These are phyloP conservation scores for Leccinum barrowsii DNA, from an alignment of 768 basidiomycete genomes.

Conservation along the genomic window DNA sequence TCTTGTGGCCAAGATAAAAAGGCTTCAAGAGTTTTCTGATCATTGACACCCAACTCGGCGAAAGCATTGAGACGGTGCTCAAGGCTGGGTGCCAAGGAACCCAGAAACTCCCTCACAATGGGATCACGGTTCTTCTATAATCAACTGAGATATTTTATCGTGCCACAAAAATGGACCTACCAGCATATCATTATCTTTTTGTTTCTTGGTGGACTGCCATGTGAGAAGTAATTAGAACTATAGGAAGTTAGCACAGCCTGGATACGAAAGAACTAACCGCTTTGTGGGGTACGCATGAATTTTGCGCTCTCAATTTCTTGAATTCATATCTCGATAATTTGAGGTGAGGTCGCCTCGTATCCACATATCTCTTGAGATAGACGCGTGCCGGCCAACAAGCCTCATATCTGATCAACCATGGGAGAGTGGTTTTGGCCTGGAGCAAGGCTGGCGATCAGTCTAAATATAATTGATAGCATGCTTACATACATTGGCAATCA, in stretches of 20 bases:
- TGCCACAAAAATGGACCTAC: conserved; percentile 6
- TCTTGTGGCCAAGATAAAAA: conserved; percentile 24
- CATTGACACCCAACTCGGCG: conserved; percentile 20
- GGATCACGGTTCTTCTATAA: background rate
- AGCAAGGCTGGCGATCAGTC: background rate
- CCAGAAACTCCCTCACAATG: conserved; percentile 15
- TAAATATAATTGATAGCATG: background rate
- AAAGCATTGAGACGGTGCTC: conserved; percentile 19
- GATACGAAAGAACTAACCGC: background rate
- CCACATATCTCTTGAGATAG: conserved; percentile 20
- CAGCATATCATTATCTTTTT: background rate
- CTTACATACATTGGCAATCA: conserved; percentile 7
- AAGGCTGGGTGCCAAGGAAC: conserved; percentile 21
- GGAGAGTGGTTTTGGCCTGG: conserved; percentile 9
- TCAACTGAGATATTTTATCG: background rate
- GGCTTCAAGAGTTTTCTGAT: conserved; percentile 16
- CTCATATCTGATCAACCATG: conserved; percentile 21
- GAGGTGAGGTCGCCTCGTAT: conserved; percentile 3
- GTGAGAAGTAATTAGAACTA: background rate
- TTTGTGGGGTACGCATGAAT: background rate
- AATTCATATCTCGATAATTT: background rate
- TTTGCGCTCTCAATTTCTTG: background rate
- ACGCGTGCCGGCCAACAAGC: conserved; percentile 18
- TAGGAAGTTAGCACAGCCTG: background rate
- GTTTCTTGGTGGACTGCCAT: background rate